phyloP scores from a whole-genome alignment of 345 rosid species.

The Leavenworthia alabamica region DNA sequence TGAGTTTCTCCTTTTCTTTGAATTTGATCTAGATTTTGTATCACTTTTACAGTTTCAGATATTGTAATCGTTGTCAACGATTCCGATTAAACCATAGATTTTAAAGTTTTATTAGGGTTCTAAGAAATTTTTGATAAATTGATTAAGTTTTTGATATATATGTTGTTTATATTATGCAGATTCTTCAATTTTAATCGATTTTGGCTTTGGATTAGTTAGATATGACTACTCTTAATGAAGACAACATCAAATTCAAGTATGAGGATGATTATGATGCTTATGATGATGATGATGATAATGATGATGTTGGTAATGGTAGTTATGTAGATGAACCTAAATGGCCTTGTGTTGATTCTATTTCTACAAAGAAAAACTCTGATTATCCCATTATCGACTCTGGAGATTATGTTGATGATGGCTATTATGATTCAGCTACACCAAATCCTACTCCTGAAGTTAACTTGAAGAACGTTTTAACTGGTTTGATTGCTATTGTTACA shows the following conservation, averaged over 20 bases:
- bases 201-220: not conserved
- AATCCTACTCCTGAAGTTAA: slow-evolving; percentile 56
- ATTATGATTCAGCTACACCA: slow-evolving; percentile 55
- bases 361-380: slow-evolving; percentile 31
- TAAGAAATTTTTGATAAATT: not conserved
- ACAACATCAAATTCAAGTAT: slow-evolving; percentile 1
- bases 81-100: not conserved
- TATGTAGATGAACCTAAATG: slow-evolving; percentile 30
- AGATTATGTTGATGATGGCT: slow-evolving; percentile 49
- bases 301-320: no score
- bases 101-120: not conserved
- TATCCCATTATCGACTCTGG: slow-evolving; percentile 45
- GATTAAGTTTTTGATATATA: not conserved
- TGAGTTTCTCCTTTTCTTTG: not conserved
- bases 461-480: slow-evolving; percentile 71
- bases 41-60: not conserved
- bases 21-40: not conserved
- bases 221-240: slow-evolving; percentile 36
- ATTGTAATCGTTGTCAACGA: not conserved
- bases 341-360: slow-evolving; percentile 20
- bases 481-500: slow-evolving; percentile 71
- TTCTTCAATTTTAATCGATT: not conserved
- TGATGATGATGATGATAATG: slow-evolving; percentile 1
- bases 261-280: slow-evolving; percentile 7
- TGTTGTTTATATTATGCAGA: slow-evolving; percentile 7